Evolutionary conservation across 169 alveolate genomes (phyloP).

Genomic region (Amoebophrya sp.): DNA sequence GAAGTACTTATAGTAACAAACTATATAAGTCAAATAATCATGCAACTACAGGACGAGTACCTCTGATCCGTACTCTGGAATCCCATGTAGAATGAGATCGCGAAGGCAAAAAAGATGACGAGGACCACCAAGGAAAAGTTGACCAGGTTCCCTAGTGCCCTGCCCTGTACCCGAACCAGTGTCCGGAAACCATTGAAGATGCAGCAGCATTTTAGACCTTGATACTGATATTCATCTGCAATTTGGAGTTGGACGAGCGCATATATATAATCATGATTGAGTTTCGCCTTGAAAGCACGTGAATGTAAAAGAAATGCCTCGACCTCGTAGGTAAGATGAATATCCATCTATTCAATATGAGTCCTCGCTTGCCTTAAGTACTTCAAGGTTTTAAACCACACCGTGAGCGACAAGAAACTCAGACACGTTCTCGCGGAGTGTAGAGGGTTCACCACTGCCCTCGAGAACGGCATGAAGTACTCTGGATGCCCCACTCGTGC

Average conservation of each 20-base stretch:
- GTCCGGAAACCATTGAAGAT: not conserved
- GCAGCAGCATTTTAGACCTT: no score
- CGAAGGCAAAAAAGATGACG: conserved; percentile 1
- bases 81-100: not conserved
- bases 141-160: not conserved
- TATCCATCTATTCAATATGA: no score
- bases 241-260: no score
- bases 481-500: not conserved
- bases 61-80: not conserved
- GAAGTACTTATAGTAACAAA: no score
- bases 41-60: no score
- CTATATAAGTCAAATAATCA: no score
- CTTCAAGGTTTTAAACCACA: not conserved
- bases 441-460: not conserved
- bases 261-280: no score
- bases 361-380: no score
- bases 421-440: not conserved
- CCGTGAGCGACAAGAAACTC: not conserved
- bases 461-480: conserved; percentile 12
- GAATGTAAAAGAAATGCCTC: no score
- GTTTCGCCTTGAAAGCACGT: no score
- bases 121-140: not conserved
- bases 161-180: not conserved
- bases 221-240: no score
- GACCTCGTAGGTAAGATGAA: no score